Percentiles rank a stretch among this genome's conserved stretches.
These are phyloP conservation scores for Spinellus fusiger DNA, from an alignment of 192 early-diverging fungal genomes.

Conservation along the genomic window DNA sequence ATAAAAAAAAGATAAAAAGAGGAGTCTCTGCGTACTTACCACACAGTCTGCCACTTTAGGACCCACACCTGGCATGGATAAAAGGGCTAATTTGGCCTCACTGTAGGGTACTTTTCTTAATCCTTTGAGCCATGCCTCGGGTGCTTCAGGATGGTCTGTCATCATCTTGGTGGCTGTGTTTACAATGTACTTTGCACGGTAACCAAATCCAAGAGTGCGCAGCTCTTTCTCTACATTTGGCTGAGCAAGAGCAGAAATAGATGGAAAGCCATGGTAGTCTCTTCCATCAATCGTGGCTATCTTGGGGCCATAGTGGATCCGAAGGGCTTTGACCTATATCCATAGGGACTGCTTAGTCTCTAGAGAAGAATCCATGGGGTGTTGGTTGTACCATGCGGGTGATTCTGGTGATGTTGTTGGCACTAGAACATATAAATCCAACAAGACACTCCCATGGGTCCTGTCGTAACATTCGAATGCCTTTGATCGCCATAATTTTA, in stretches of 20 bases:
- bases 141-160: constrained; percentile 36
- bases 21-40: constrained; percentile 16
- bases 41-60: constrained; percentile 98
- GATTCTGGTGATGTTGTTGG: constrained; percentile 94
- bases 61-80: constrained; percentile 76
- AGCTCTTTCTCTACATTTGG: constrained; percentile 57
- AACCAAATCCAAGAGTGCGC: constrained; percentile 83
- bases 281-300: constrained; percentile 29
- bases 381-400: constrained; percentile 72
- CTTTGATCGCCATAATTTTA: constrained; percentile 47
- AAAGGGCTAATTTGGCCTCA: constrained; percentile 52
- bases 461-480: constrained; percentile 76
- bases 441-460: constrained; percentile 84
- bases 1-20: constrained; percentile 1
- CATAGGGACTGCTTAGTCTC: constrained; percentile 30
- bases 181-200: constrained; percentile 89
- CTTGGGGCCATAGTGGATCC: constrained; percentile 37
- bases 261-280: constrained; percentile 68
- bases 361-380: constrained; percentile 1
- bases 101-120: constrained; percentile 53
- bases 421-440: constrained; percentile 87
- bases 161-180: constrained; percentile 50
- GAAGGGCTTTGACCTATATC: constrained; percentile 33
- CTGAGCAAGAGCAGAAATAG: constrained; percentile 41
- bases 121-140: constrained; percentile 53